Evolutionary conservation across 2,329 filamentous ascomycete species (phyloP).

Genomic region (Corinectria fuckeliana): DNA sequence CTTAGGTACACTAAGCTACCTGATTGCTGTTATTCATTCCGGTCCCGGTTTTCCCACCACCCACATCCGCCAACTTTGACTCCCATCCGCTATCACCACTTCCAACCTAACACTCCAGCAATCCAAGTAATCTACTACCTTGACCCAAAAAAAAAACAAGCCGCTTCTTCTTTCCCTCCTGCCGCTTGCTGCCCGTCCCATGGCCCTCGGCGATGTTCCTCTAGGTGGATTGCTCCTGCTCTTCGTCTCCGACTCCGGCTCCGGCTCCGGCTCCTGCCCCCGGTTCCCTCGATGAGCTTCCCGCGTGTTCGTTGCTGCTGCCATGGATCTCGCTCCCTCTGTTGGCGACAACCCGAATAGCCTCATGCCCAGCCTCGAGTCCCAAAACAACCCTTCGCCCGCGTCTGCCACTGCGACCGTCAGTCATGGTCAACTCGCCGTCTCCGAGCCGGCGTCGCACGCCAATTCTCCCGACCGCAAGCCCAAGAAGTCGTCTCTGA

Average conservation of each 20-base stretch:
- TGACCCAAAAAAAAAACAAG: background rate
- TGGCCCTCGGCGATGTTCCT: slow-evolving; percentile 27
- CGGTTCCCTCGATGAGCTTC: slow-evolving; percentile 35
- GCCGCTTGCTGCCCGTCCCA: background rate
- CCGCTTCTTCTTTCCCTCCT: background rate
- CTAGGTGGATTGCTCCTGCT: slow-evolving; percentile 28
- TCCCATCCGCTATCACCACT: slow-evolving; percentile 24
- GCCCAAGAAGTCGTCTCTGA: slow-evolving; percentile 52
- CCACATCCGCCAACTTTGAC: slow-evolving; percentile 23
- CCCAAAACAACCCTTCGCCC: slow-evolving; percentile 29
- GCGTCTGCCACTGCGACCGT: slow-evolving; percentile 15
- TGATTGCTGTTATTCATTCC: slow-evolving; percentile 22
- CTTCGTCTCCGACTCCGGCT: slow-evolving; percentile 19
- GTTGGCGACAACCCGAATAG: slow-evolving; percentile 38
- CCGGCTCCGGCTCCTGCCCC: slow-evolving; percentile 27
- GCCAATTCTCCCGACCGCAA: slow-evolving; percentile 43
- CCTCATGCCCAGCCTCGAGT: slow-evolving; percentile 34
- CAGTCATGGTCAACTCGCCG: slow-evolving; percentile 20
- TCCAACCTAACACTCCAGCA: slow-evolving; percentile 19
- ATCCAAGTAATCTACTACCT: slow-evolving; percentile 3
- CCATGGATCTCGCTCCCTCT: slow-evolving; percentile 40
- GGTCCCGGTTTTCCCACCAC: slow-evolving; percentile 36
- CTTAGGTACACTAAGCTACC: slow-evolving; percentile 5
- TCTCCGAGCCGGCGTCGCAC: slow-evolving; percentile 33
- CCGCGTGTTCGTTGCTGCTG: slow-evolving; percentile 23